Base-by-base conservation (phyloP, 345 rosid species). In the Lumnitzera littorea region DNA sequence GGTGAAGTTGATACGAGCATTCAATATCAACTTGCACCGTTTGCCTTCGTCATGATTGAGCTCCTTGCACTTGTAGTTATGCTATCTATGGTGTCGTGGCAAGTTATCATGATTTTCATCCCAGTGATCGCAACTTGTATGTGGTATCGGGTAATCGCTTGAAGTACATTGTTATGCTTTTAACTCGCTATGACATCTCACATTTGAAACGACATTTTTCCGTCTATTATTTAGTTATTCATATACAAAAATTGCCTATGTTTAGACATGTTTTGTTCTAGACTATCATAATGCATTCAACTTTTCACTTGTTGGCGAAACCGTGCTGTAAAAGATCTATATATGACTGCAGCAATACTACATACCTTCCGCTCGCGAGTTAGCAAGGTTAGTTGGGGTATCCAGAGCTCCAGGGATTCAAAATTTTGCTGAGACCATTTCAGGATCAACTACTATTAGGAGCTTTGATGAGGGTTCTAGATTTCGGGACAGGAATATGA, bases 371-470 rank as follows among this genome's bases (percentile, higher is more conserved):
- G 95, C 91, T 16, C 71, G 91, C 67, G 96, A 91, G 65, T 82
- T 91, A 43, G 69, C 98, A 0, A 67, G 95, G 58, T 69, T 91
- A 72, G 78, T 76, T 62, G 95, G 96, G 74, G 87, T 86, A 36
- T 80, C 87, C 78, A 82, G 80, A 82, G 95, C 86, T 53, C 98
- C 98, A 55, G 74, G 83, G 51, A 83, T 88, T 55, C 98, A 91
- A 58, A 84, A 86, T 77, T 91, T 91, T 74, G 58, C 96, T 25
- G 98, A 91, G 76, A 84, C 96, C 50, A 77, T 88, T 46, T 77
- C 86, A 17, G 98, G 98, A 55, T 65, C 88, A 25, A 74, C 83
- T 67, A 91, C 91, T 51, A 86, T 88, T 63, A 78, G 96, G 79
- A 80, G 95, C 78, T 88, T 91, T 61, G 87, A 74, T 69, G 90